Percentiles rank a stretch among this genome's conserved stretches.
Conservation (phyloP, 2,329 filamentous ascomycete genomes). For the Aspergillus pseudoterreus region DNA sequence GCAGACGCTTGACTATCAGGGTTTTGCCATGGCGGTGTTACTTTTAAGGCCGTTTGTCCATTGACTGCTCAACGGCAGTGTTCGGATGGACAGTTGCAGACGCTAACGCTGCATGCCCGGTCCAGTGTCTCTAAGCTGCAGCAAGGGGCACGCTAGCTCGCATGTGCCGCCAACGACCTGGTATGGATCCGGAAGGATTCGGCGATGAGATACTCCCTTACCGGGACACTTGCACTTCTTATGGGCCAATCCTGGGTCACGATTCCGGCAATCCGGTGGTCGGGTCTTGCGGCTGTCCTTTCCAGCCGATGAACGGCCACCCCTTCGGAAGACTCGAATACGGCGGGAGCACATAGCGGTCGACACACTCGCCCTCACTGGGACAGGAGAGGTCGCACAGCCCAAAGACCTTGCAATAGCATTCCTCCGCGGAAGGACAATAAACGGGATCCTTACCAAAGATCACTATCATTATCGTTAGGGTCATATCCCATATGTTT, state of each 20-base stretch:
- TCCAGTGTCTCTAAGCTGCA: no score
- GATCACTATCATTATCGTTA: slow-evolving; percentile 46
- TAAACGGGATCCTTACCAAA: slow-evolving; percentile 57
- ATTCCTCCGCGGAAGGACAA: slow-evolving; percentile 59
- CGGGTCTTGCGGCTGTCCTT: slow-evolving; percentile 34
- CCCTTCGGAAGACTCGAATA: slow-evolving; percentile 57
- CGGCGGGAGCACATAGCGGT: slow-evolving; percentile 57
- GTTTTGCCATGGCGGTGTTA: no score
- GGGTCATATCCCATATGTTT: not conserved
- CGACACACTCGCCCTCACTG: slow-evolving; percentile 47
- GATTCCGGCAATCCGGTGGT: slow-evolving; percentile 27
- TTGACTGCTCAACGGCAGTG: no score
- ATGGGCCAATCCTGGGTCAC: not conserved
- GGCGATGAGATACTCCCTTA: no score
- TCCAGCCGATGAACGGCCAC: slow-evolving; percentile 60
- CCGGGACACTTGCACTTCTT: not conserved
- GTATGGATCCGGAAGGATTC: no score
- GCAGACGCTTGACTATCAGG: no score
- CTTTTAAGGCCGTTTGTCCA: no score
- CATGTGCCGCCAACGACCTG: no score
- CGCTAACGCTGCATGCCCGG: no score
- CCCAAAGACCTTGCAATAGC: slow-evolving; percentile 66
- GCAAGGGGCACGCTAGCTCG: no score
- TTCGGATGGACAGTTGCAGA: no score
- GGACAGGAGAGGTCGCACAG: slow-evolving; percentile 50